Percentiles rank a stretch among this genome's conserved stretches.
Evolutionary conservation across 2,329 filamentous ascomycete species (phyloP).

Genomic region (Diaporthe helianthi): DNA sequence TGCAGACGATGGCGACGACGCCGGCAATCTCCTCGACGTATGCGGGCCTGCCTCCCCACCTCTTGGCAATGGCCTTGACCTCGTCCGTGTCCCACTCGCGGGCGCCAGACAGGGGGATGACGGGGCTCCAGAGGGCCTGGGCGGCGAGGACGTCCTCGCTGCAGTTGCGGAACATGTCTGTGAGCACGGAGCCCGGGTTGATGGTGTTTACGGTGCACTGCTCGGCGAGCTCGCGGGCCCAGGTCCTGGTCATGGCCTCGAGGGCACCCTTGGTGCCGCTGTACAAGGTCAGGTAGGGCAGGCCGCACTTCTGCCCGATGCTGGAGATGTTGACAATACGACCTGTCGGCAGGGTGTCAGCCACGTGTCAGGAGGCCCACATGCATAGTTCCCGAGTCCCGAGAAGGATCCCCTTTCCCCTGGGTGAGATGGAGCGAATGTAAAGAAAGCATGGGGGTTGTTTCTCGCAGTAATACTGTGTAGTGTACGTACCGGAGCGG

Average conservation of each 20-base stretch:
- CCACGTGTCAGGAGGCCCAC: conserved; percentile 23
- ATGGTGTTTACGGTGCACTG: conserved; percentile 64
- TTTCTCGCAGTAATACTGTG: neutral
- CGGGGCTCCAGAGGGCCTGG: conserved; percentile 46
- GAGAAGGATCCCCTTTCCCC: neutral
- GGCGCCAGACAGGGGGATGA: conserved; percentile 56
- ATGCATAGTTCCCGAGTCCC: neutral
- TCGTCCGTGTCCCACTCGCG: conserved; percentile 42
- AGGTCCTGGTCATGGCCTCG: conserved; percentile 68
- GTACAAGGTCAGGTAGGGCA: conserved; percentile 62
- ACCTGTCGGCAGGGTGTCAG: conserved; percentile 38
- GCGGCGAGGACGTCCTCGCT: conserved; percentile 58
- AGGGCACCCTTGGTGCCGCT: conserved; percentile 68
- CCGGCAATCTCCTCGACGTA: conserved; percentile 56
- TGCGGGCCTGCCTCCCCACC: conserved; percentile 58
- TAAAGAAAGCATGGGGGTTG: neutral
- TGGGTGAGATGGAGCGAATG: neutral
- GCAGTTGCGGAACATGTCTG: conserved; percentile 54
- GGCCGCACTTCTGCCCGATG: conserved; percentile 60
- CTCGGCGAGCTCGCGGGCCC: conserved; percentile 66
- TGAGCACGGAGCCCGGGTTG: conserved; percentile 63
- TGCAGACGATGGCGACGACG: conserved; percentile 36
- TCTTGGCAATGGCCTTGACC: conserved; percentile 52
- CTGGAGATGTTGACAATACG: conserved; percentile 65
- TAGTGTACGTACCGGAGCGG: conserved; percentile 48